Percentiles rank a stretch among this genome's conserved stretches.
Evolutionary conservation across 306 rosid genomes (phyloP).

Genomic region (Fagus sylvatica): DNA sequence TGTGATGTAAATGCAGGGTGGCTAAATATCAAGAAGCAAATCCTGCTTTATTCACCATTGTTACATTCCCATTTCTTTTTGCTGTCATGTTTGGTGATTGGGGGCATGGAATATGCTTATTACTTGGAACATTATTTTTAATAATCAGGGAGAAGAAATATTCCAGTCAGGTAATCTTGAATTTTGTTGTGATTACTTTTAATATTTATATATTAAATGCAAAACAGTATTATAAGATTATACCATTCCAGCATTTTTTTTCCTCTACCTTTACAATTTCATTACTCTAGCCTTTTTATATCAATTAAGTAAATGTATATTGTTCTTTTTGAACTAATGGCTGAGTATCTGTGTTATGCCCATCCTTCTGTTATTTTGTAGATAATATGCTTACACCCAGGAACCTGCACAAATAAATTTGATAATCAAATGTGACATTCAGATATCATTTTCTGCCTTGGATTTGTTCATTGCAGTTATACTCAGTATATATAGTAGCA

Average conservation of each 20-base stretch:
- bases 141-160: slow-evolving; percentile 73
- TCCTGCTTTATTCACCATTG: slow-evolving; percentile 82
- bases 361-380: not conserved
- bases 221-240: not conserved
- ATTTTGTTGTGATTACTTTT: slow-evolving; percentile 9
- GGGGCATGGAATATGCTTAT: slow-evolving; percentile 98
- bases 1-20: slow-evolving; percentile 64
- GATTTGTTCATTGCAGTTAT: not conserved
- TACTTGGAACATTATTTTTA: slow-evolving; percentile 72
- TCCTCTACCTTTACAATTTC: not conserved
- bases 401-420: not conserved
- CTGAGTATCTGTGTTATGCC: not conserved
- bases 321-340: not conserved
- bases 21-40: slow-evolving; percentile 98
- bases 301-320: not conserved
- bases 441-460: not conserved
- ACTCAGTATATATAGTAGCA: not conserved
- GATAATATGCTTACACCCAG: not conserved
- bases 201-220: not conserved
- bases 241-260: not conserved
- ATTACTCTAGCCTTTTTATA: not conserved
- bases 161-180: slow-evolving; percentile 72
- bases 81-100: slow-evolving; percentile 99
- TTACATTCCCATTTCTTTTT: slow-evolving; percentile 96
- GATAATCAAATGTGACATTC: not conserved